phyloP scores from a whole-genome alignment of 148 eudicot species.

The Chenopodium suecicum region DNA sequence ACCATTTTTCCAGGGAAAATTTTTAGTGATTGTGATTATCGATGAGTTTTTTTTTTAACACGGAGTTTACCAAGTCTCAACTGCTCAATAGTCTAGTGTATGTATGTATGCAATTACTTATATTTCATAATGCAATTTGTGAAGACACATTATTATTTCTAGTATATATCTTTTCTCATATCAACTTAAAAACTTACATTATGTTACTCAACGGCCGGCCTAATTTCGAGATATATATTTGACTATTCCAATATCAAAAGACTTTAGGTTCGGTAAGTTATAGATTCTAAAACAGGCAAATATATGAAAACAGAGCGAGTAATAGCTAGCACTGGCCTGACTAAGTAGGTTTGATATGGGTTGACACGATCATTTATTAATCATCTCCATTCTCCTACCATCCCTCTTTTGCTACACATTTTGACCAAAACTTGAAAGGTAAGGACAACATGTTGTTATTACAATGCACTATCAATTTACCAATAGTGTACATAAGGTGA shows the following conservation, averaged over 20 bases:
- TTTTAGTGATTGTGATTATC: constrained; percentile 7
- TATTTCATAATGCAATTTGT: neutral
- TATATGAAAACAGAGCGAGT: neutral
- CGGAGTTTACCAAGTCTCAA: constrained; percentile 18
- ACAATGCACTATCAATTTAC: neutral
- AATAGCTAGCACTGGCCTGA: neutral
- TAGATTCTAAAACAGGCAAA: neutral
- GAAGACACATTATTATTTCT: neutral
- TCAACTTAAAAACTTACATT: neutral
- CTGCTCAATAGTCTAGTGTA: constrained; percentile 2
- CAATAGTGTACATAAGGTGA: neutral
- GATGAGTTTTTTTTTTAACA: constrained; percentile 5
- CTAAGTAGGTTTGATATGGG: neutral
- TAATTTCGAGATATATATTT: neutral
- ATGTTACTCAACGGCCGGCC: no score
- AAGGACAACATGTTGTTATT: neutral
- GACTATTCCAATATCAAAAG: neutral
- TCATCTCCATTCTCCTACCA: neutral
- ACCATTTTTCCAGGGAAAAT: constrained; percentile 1
- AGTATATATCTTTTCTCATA: no score
- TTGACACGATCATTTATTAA: neutral
- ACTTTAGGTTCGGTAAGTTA: neutral
- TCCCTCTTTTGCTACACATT: neutral
- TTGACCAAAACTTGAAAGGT: neutral
- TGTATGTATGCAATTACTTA: neutral